Percentiles rank a stretch among this genome's conserved stretches.
Conservation (phyloP, 495 filamentous ascomycete species). For the Xylaria palmicola region DNA sequence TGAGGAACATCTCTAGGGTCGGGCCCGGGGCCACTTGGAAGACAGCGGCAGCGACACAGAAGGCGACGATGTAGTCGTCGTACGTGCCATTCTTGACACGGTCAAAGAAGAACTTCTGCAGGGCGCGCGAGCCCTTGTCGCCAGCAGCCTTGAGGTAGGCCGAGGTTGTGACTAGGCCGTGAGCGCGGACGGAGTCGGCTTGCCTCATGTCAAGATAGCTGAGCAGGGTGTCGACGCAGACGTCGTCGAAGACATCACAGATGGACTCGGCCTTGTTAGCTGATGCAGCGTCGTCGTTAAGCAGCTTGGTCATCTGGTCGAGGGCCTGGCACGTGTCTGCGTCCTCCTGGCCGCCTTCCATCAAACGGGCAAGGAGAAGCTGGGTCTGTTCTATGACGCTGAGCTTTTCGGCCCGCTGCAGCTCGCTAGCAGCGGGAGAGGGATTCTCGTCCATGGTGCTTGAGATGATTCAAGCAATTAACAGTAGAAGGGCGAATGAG, state of each 20-base stretch:
- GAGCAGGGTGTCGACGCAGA: conserved; percentile 77
- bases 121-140: conserved; percentile 61
- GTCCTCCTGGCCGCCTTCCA: conserved; percentile 58
- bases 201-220: conserved; percentile 75
- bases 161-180: conserved; percentile 72
- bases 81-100: conserved; percentile 49
- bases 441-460: conserved; percentile 25
- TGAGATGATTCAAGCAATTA: neutral
- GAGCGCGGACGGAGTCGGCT: conserved; percentile 62
- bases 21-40: conserved; percentile 79
- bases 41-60: conserved; percentile 81
- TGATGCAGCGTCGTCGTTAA: conserved; percentile 40
- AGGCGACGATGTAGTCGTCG: conserved; percentile 68
- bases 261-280: conserved; percentile 46
- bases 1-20: conserved; percentile 74
- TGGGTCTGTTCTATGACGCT: conserved; percentile 46
- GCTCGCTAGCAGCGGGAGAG: conserved; percentile 20
- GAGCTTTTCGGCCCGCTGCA: conserved; percentile 21
- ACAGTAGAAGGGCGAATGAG: neutral
- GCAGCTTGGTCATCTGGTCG: conserved; percentile 48
- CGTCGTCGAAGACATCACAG: conserved; percentile 67
- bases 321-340: conserved; percentile 51
- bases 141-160: conserved; percentile 78
- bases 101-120: conserved; percentile 64
- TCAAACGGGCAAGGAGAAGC: conserved; percentile 51